Evolutionary conservation across 345 rosid genomes (phyloP), one percentile per base, ranked within the genome.

Genomic region (Sisymbrium altissimum): DNA sequence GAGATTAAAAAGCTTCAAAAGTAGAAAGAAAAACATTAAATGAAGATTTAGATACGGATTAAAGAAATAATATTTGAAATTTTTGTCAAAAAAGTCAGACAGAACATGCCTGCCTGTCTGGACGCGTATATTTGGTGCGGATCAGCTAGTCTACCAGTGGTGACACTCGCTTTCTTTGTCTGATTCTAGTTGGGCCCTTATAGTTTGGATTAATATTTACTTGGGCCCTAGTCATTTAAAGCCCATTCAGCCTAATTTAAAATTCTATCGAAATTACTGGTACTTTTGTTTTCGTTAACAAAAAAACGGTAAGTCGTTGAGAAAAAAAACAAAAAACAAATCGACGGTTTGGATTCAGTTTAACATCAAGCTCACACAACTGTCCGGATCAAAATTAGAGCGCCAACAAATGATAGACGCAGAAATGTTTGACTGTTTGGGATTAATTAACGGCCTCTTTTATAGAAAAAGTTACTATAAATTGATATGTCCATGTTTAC

Each of bases 71-170:
- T 49, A 53, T 44, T 64, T 76, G 52, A 54, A 63, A 11, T 7
- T 32, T 41, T 57, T 41, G 14, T n/a, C 17, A 25, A 21, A 23
- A n/a, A 63, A 48, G 80, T 65, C 72, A 32, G 76, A 77, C 76
- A 71, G 76, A 56, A 77, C 76, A 71, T 65, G 80, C 63, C 48
- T 65, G 67, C 76, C 72, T 77, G 76, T 71, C 80, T 77, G 54
- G 30, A 68, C 79, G 74, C 79, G 79, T 43, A n/a, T 33, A 39
- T 50, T 56, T 25, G 50, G 72, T 64, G 46, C 77, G 60, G 43
- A 52, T 63, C 29, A 71, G 50, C 40, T 29, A 2, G 23, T 35
- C n/a, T 13, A 5, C 32, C 15, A 27, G 17, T 11, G 11, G 41
- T 45, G 3, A 54, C 13, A 18, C 21, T 13, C 43, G 33, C 12